Evolutionary conservation across 2,329 filamentous ascomycete genomes (phyloP).

Genomic region (Diplodia intermedia): DNA sequence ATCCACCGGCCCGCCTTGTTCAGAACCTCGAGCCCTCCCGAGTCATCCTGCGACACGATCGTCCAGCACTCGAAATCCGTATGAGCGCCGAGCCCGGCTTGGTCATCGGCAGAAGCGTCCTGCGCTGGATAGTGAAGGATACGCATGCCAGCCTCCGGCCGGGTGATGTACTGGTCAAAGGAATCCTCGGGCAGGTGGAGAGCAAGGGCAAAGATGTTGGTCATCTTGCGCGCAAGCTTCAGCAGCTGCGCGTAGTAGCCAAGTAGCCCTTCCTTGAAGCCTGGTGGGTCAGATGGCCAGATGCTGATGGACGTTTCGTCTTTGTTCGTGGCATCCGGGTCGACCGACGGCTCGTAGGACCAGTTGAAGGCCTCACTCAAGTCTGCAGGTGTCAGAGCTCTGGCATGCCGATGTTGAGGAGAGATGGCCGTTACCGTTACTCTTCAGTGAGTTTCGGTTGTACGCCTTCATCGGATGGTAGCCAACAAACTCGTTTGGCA

Average conservation of each 20-base stretch:
- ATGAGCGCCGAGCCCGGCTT: conserved; percentile 52
- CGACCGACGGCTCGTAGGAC: conserved; percentile 36
- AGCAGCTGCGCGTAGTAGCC: conserved; percentile 49
- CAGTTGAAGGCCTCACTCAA: conserved; percentile 43
- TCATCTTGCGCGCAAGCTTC: conserved; percentile 47
- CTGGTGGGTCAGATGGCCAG: conserved; percentile 44
- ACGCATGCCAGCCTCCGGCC: conserved; percentile 53
- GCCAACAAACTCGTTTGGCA: conserved; percentile 47
- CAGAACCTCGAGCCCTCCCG: conserved; percentile 47
- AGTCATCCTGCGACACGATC: conserved; percentile 43
- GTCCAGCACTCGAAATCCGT: conserved; percentile 55
- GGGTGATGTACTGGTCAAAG: conserved; percentile 49
- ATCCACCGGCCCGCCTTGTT: conserved; percentile 53
- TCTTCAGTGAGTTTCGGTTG: conserved; percentile 58
- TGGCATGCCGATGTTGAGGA: not conserved
- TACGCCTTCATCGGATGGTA: conserved; percentile 51
- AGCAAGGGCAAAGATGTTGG: conserved; percentile 49
- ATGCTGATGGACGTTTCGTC: conserved; percentile 38
- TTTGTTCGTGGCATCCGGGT: conserved; percentile 34
- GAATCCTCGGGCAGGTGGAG: conserved; percentile 50
- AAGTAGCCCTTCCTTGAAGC: conserved; percentile 48
- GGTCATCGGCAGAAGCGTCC: conserved; percentile 39
- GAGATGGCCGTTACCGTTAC: conserved; percentile 51
- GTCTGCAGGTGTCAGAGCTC: conserved; percentile 32
- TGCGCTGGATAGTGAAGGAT: conserved; percentile 52